Base-by-base conservation (phyloP, 2,329 filamentous ascomycete species). In the Alternaria arbusti region DNA sequence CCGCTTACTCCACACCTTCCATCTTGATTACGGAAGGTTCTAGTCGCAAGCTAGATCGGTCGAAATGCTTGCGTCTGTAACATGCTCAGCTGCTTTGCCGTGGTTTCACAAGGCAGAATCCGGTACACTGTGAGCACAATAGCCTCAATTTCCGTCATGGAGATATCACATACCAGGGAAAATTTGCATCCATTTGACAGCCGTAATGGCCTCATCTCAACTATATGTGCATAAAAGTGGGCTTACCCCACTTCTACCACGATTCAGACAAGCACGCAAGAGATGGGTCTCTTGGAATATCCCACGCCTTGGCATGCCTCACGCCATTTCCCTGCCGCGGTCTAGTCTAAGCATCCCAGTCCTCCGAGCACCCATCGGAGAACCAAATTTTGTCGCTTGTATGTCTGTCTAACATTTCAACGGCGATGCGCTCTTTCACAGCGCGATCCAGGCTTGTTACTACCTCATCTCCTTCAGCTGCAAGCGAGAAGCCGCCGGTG, bases 1-100 rank as follows among this genome's bases (percentile, higher is more conserved):
- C 32, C 32, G 32, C 45, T 46, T 54, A 36, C 54, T 54, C 59
- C 49, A 47, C 49, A 57, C 40, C 43, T 58, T 57, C 54, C 25
- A 45, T 50, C 20, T 49, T 54, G 20, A 57, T 32, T 49, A 30
- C 57, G 32, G 56, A 63, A 63, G 12, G 20, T 59, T 63, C 56
- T 55, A 63, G 60, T 36, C 47, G 28, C 30, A 22, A 45, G 26
- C 57, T 43, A n/a, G 36, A 40, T 12, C 20, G 9, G 4, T 25
- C 32, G 20, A 9, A 54, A 26, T 15, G n/a, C 36, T 44, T 28
- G n/a, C 25, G 32, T 17, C 8, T 13, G 6, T 40, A 36, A 36
- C 20, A 12, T 52, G 30, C 49, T 40, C 30, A 23, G 22, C 0
- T 13, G 5, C 49, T 23, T 23, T 22, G 6, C 1, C 13, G 12